Conservation (phyloP, 345 rosid genomes). For the Murraya koenigii region DNA sequence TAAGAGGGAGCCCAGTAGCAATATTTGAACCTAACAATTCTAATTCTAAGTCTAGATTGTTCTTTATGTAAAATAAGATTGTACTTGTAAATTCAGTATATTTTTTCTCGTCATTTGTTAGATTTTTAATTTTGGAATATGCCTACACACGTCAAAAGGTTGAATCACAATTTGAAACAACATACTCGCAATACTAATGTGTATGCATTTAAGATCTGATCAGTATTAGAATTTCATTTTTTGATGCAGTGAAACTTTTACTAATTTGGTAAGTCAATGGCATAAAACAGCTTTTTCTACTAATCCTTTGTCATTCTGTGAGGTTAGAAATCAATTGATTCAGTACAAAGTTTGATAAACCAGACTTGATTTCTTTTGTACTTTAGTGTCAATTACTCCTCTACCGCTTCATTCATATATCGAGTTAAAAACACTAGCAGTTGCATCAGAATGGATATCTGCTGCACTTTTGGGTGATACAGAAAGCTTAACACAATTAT, state of each 20-base stretch:
- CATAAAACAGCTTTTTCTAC: neutral
- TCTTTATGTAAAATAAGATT: neutral
- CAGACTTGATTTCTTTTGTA: conserved; percentile 3
- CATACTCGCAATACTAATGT: neutral
- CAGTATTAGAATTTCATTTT: neutral
- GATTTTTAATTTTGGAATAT: neutral
- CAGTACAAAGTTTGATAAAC: neutral
- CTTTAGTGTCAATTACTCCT: conserved; percentile 68
- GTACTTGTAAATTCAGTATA: neutral
- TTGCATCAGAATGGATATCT: conserved; percentile 73
- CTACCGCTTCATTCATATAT: conserved; percentile 36
- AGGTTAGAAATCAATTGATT: neutral
- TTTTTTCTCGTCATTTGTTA: no score
- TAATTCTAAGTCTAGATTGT: neutral
- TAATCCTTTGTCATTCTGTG: neutral
- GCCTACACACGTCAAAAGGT: neutral
- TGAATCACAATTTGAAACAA: neutral
- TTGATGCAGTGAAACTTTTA: neutral
- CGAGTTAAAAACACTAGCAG: conserved; percentile 35
- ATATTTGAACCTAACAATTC: neutral
- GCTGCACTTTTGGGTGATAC: conserved; percentile 36
- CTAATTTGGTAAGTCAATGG: conserved; percentile 1
- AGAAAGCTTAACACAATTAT: conserved; percentile 18
- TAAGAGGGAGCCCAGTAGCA: neutral
- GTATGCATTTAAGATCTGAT: neutral